Evolutionary conservation across 176 grass and related monocot genomes (phyloP).

Genomic region (Oryza meridionalis): DNA sequence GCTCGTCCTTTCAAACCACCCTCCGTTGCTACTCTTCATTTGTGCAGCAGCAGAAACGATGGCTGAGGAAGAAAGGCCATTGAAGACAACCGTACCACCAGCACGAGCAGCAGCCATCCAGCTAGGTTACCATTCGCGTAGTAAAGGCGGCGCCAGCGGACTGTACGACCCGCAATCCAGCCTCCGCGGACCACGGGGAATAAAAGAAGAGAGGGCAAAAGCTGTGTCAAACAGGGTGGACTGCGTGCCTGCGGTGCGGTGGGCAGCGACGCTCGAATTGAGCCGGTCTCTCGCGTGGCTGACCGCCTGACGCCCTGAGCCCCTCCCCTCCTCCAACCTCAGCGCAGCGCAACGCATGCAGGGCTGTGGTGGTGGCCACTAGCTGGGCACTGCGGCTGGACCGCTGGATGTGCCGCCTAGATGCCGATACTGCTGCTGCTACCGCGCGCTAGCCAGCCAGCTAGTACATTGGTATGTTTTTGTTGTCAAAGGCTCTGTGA

Average conservation of each 20-base stretch:
- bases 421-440: neutral
- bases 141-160: neutral
- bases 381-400: neutral
- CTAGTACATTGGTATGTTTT: neutral
- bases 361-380: no score
- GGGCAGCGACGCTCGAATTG: no score
- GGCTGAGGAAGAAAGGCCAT: no score
- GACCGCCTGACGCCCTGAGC: no score
- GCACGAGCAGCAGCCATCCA: neutral
- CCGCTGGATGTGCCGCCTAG: no score
- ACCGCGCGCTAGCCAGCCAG: neutral
- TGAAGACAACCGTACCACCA: no score
- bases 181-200: neutral
- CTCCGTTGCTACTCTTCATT: no score
- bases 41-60: no score
- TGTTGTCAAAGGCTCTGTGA: neutral
- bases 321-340: no score
- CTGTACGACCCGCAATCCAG: neutral
- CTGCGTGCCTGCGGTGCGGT: neutral
- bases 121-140: neutral
- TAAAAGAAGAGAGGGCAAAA: neutral
- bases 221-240: neutral
- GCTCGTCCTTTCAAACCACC: no score
- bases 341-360: no score
- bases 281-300: no score